These are phyloP conservation scores for Stagonosporopsis chrysanthemi DNA, from an alignment of 2,329 filamentous ascomycete species.

Conservation along the genomic window DNA sequence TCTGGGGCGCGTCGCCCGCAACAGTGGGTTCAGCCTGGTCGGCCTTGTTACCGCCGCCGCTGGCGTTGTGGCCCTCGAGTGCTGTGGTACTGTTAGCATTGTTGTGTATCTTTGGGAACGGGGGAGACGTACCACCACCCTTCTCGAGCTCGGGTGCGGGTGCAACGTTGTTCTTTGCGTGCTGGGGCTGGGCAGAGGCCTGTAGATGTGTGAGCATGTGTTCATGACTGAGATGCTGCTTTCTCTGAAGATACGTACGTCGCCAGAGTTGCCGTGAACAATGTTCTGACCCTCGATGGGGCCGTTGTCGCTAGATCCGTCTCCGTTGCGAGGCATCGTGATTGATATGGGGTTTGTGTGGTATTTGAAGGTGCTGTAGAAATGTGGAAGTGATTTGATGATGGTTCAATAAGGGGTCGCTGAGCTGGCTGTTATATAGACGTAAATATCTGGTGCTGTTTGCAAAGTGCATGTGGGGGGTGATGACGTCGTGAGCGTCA, in stretches of 20 bases:
- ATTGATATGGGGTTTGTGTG: background rate
- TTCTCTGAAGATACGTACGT: constrained; percentile 32
- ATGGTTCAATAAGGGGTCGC: background rate
- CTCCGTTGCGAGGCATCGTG: constrained; percentile 52
- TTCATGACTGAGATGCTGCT: too few relatives aligned
- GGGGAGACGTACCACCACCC: constrained; percentile 41
- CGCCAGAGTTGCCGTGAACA: constrained; percentile 47
- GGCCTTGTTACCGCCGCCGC: constrained; percentile 20
- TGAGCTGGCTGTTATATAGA: constrained; percentile 6
- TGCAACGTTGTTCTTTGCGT: constrained; percentile 50
- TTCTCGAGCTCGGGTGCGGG: constrained; percentile 50
- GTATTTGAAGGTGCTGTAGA: background rate
- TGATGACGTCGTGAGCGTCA: constrained; percentile 20
- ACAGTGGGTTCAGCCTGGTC: constrained; percentile 19
- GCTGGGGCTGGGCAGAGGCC: constrained; percentile 36
- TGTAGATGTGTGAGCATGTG: constrained; percentile 11
- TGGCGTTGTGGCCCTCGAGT: constrained; percentile 17
- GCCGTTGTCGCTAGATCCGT: constrained; percentile 51
- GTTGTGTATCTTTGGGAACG: background rate
- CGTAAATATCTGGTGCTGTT: constrained; percentile 9
- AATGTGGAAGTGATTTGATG: background rate
- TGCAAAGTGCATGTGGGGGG: constrained; percentile 19
- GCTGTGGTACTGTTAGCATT: constrained; percentile 8
- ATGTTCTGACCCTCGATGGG: constrained; percentile 50
- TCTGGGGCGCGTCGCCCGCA: constrained; percentile 16